Conservation (phyloP, 225 moss, liverwort and hornwort species). For the Bryum argenteum region DNA sequence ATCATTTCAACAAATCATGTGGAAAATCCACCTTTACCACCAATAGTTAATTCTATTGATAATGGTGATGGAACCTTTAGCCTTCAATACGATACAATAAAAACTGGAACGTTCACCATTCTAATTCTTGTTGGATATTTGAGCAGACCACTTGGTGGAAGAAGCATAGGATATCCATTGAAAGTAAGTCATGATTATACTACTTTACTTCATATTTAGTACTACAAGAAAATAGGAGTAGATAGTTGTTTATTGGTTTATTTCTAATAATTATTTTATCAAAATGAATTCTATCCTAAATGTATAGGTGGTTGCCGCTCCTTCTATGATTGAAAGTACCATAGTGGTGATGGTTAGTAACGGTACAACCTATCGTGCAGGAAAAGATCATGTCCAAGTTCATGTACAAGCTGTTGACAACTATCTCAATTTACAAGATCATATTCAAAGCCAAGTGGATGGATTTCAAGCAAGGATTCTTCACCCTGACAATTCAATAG, state of each 20-base stretch:
- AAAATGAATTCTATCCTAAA: not conserved
- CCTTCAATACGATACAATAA: conserved; percentile 45
- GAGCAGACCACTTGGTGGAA: conserved; percentile 39
- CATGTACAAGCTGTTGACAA: conserved; percentile 51
- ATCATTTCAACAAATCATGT: conserved; percentile 34
- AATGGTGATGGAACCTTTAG: conserved; percentile 61
- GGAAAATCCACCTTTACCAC: conserved; percentile 36
- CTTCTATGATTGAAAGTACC: conserved; percentile 39
- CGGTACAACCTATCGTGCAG: conserved; percentile 35
- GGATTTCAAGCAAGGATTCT: conserved; percentile 49
- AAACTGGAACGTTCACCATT: conserved; percentile 42
- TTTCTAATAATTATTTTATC: not conserved
- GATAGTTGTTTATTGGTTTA: not conserved
- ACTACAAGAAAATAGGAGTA: too few species aligned
- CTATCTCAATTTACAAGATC: conserved; percentile 53
- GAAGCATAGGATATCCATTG: conserved; percentile 28
- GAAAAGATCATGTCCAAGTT: conserved; percentile 51
- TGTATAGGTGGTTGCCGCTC: conserved; percentile 37
- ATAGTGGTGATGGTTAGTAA: conserved; percentile 41
- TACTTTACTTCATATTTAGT: not conserved
- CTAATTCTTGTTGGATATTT: conserved; percentile 44
- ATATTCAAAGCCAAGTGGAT: conserved; percentile 41
- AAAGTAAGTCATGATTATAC: conserved; percentile 26
- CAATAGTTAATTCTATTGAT: conserved; percentile 32
- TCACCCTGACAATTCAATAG: conserved; percentile 49